Evolutionary conservation across 176 grass and related monocot genomes (phyloP), one percentile per base, ranked within the genome.

Genomic region (Musa schizocarpa): DNA sequence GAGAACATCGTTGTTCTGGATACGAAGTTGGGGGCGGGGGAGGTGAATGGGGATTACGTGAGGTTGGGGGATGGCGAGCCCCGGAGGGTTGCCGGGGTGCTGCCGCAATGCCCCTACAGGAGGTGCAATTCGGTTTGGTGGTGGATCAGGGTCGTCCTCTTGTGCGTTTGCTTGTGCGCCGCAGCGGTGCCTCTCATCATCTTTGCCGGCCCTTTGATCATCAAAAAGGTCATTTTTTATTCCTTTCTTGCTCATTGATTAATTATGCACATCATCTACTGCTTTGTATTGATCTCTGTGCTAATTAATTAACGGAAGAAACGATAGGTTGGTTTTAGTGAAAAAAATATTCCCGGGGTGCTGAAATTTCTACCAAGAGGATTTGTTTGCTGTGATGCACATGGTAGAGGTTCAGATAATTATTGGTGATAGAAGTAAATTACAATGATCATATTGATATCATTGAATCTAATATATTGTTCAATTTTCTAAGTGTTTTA

Each of bases 131-230:
- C 43, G 0, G 1, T 80, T 17, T 70, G 78, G 43, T 73, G 78
- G 68, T 80, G 78, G 78, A 11, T 34, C 54, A 80, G 23, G 56
- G 69, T 72, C 57, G 68, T 63, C 13, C 1, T 80, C 34, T 72
- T 73, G 55, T 53, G 69, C 16, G 67, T 63, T 16, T 72, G 22
- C 10, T 72, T 73, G 54, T 29, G 61, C 14, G 68, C 68, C 0
- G 55, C 12, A n/a, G 54, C 43, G 7, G 78, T 34, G 29, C 67
- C 68, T 23, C 17, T 72, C 53, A 12, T 79, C 68, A 27, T 80
- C 21, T 80, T 29, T 34, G 67, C 34, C n/a, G 68, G 68, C 13
- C 78, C 78, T 17, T 43, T 43, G 54, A 27, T 72, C 56, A 62
- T 80, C 13, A 62, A 50, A 72, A 72, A 72, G 78, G 78, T 9